Evolutionary conservation across 129 eudicot genomes (phyloP), one percentile per base, ranked within the genome.

Genomic region (sunflower (Helianthus annuus)): DNA sequence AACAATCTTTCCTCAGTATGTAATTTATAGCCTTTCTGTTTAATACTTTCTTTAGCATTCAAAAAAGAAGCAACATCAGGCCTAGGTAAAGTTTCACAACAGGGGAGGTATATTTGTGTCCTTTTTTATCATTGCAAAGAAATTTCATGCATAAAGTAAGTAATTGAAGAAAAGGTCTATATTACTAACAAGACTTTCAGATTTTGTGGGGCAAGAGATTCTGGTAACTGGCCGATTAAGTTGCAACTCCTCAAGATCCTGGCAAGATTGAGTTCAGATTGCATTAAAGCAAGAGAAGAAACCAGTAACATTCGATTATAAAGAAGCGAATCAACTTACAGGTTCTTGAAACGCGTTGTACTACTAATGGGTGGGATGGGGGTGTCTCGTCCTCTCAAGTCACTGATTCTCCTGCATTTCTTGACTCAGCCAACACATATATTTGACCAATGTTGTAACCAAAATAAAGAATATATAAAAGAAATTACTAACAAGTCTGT

Each of bases 171-270:
- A 66, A 59, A 66, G 53, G 68, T 46, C 10, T 10, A 52, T 51
- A 57, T 38, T 51, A 92, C 98, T 87, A 27, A 92, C 98, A 92
- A 15, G 66, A 66, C 39, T 69, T 70, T 81, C 65, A 84, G 52
- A n/a, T 36, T 64, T 19, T 19, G 22, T 68, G 57, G 44, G 6
- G 77, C 80, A 71, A 89, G 65, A 66, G 64, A 79, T 36, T 52
- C 63, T 5, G 98, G 98, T 69, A 92, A 73, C 49, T 49, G 45
- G 56, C 94, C 98, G 9, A 79, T 64, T 15, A 91, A 78, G 75
- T 80, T 86, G 90, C 97, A 91, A 71, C 86, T 86, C 83, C 97
- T 86, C 82, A 88, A 76, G 60, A 92, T 85, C 80, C 98, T 89
- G 68, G 80, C 70, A 88, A 40, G 27, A 76, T 58, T n/a, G 56